Evolutionary conservation across 306 rosid genomes (phyloP), one percentile per base, ranked within the genome.

Genomic region (Pterocarpus santalinus): DNA sequence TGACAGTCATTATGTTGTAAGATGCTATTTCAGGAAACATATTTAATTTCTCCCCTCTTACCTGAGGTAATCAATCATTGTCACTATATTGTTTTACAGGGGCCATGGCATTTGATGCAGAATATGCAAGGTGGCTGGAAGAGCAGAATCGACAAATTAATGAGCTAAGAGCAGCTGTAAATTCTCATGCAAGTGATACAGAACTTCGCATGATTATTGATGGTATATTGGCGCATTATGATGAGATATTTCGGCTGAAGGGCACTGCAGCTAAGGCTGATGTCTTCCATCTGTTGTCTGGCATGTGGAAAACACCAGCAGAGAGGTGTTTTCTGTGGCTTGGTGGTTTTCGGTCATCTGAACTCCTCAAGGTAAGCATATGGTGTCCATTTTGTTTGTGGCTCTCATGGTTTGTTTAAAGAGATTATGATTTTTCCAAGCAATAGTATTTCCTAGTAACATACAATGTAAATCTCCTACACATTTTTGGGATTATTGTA

Each of bases 301-400:
- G 97, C 79, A 92, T 91, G 97, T 92, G 97, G 97, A 90, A 89
- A 88, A 92, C 95, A 39, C 97, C 97, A 57, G 97, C 97, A 2
- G 97, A 92, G 80, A 83, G 97, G 81, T 92, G 97, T 78, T 92
- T 92, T 75, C 74, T 92, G 41, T 92, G 97, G 97, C 94, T 92
- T 53, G 97, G 97, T 47, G 97, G 95, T 76, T 89, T 92, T 79
- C 92, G 97, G 30, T 91, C 97, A 32, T 92, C 97, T 8, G 97
- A 92, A 90, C 90, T 92, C 67, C 87, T 92, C 64, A 92, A 92
- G 95, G 97, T 92, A 85, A 68, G 75, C 49, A 55, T 51, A 70
- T 73, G 38, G 55, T 43, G 81, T 28, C 22, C 4, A 7, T 60
- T 33, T 65, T 10, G 16, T 69, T 57, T 70, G 70, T 63, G 70